Conservation (phyloP, 75 land plant species). For the Larix kaempferi region DNA sequence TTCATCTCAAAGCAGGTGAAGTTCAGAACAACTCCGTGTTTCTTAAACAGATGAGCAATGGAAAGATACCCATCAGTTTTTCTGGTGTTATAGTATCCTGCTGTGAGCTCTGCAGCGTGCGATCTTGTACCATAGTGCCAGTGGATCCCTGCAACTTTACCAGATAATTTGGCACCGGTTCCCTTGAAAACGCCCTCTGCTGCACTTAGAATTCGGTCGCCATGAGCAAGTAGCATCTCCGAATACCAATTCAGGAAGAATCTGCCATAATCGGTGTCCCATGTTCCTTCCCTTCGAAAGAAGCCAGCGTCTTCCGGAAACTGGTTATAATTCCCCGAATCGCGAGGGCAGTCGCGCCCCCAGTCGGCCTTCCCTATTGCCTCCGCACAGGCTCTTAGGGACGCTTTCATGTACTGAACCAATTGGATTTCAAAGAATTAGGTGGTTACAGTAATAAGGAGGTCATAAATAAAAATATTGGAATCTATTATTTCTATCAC, state of each 20-base stretch:
- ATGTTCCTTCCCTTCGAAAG: conserved; percentile 51
- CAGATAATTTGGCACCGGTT: conserved; percentile 41
- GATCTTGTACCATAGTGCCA: conserved; percentile 89
- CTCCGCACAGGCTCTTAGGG: conserved; percentile 47
- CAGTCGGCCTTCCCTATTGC: conserved; percentile 52
- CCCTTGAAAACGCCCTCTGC: conserved; percentile 50
- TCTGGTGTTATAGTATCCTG: conserved; percentile 93
- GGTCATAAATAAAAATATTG: no score
- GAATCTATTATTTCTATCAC: neutral
- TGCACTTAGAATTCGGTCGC: conserved; percentile 53
- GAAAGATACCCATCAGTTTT: conserved; percentile 73
- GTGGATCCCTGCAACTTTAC: conserved; percentile 86
- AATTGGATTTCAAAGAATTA: neutral
- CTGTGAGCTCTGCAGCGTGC: conserved; percentile 91
- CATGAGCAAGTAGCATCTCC: conserved; percentile 56
- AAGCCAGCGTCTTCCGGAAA: conserved; percentile 49
- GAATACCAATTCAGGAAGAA: conserved; percentile 80
- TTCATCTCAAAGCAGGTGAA: conserved; percentile 98
- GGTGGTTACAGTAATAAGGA: no score
- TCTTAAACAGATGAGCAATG: conserved; percentile 70
- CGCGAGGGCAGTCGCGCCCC: conserved; percentile 56
- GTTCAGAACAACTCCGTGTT: conserved; percentile 66
- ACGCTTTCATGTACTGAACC: conserved; percentile 72
- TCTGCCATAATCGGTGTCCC: conserved; percentile 56
- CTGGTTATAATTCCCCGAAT: conserved; percentile 40